phyloP scores from a whole-genome alignment of 2,329 filamentous ascomycete species.

The Periglandula ipomoeae region DNA sequence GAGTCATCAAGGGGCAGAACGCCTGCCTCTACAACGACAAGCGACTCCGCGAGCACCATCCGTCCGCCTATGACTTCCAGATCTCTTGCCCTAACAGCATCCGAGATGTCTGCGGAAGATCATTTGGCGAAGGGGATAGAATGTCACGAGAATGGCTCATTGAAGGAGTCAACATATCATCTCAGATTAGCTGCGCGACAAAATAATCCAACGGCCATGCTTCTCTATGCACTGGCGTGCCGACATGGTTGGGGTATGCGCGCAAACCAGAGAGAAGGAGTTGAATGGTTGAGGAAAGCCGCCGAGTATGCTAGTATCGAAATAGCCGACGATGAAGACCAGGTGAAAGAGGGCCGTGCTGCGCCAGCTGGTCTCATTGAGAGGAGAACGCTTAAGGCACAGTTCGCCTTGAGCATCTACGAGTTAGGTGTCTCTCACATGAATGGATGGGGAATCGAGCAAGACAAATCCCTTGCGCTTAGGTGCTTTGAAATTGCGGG shows the following conservation, averaged over 20 bases:
- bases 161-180: slow-evolving; percentile 95
- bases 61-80: slow-evolving; percentile 29
- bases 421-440: slow-evolving; percentile 94
- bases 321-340: slow-evolving; percentile 71
- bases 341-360: slow-evolving; percentile 51
- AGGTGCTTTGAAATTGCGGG: slow-evolving; percentile 95
- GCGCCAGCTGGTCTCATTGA: slow-evolving; percentile 51
- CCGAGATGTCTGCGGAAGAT: slow-evolving; percentile 73
- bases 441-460: slow-evolving; percentile 95
- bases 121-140: slow-evolving; percentile 86
- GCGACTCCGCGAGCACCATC: slow-evolving; percentile 46
- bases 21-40: slow-evolving; percentile 39
- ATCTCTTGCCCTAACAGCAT: slow-evolving; percentile 44
- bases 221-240: slow-evolving; percentile 89
- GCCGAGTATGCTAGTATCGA: slow-evolving; percentile 76
- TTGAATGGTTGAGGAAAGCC: slow-evolving; percentile 85
- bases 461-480: slow-evolving; percentile 79
- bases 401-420: slow-evolving; percentile 92
- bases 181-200: slow-evolving; percentile 79
- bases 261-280: slow-evolving; percentile 79
- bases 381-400: slow-evolving; percentile 75
- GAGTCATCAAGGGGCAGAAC: slow-evolving; percentile 33
- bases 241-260: slow-evolving; percentile 98
- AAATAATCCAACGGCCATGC: slow-evolving; percentile 86
- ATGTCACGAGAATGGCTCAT: slow-evolving; percentile 75